phyloP scores from a whole-genome alignment of 805 yeast species.

The Teunomyces panamensis region DNA sequence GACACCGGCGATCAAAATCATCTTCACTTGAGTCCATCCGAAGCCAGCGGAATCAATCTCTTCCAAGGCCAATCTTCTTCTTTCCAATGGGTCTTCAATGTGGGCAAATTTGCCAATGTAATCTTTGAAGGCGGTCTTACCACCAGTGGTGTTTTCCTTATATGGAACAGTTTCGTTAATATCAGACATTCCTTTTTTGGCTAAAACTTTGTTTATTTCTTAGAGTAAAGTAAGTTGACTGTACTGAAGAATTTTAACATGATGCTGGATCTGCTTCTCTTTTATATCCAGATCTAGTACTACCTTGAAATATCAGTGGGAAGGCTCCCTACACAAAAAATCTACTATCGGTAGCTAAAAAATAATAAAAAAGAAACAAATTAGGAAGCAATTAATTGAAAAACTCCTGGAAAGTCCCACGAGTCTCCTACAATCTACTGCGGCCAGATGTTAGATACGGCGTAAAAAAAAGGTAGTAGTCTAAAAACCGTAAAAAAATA shows the following conservation, averaged over 20 bases:
- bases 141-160: conserved; percentile 46
- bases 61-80: conserved; percentile 82
- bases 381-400: conserved; percentile 1
- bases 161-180: conserved; percentile 18
- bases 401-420: not conserved
- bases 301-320: not conserved
- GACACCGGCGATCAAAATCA: conserved; percentile 84
- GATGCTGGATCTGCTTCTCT: not conserved
- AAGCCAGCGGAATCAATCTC: conserved; percentile 77
- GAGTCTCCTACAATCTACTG: not conserved
- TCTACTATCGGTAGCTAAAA: not conserved
- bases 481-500: not conserved
- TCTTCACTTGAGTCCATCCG: conserved; percentile 81
- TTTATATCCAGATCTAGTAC: not conserved
- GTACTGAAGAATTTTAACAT: not conserved
- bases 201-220: not conserved
- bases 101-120: conserved; percentile 76
- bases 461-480: not conserved
- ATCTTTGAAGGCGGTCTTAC: conserved; percentile 85
- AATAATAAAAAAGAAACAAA: conserved; percentile 1
- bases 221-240: not conserved
- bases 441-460: not conserved
- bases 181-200: conserved; percentile 19
- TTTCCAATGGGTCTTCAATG: conserved; percentile 79
- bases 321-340: not conserved